phyloP scores from a whole-genome alignment of 2,329 filamentous ascomycete species.

The Cytospora schulzeri region DNA sequence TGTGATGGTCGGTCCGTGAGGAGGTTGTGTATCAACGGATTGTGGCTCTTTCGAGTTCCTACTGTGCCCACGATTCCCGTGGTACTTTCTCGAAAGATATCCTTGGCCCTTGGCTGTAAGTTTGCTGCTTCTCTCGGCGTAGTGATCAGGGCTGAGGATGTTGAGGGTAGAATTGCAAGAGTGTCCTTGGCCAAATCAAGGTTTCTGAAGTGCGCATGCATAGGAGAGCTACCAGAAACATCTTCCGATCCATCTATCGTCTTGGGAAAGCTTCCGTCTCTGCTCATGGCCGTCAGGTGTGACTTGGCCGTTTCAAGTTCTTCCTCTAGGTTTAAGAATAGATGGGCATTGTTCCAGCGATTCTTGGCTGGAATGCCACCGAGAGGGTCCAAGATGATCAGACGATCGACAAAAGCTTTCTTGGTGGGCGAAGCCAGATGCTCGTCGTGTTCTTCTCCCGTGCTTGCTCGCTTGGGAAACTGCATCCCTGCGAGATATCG shows the following conservation, averaged over 20 bases:
- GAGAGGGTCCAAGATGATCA: conserved; percentile 85
- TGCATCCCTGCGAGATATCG: conserved; percentile 73
- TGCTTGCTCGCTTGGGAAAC: conserved; percentile 41
- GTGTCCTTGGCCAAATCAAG: conserved; percentile 71
- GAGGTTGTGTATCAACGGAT: conserved; percentile 92
- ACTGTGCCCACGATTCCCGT: conserved; percentile 53
- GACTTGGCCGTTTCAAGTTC: conserved; percentile 73
- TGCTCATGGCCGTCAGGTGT: conserved; percentile 51
- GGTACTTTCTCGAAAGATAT: conserved; percentile 44
- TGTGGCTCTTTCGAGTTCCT: conserved; percentile 60
- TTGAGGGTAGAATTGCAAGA: conserved; percentile 75
- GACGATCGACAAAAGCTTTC: conserved; percentile 71
- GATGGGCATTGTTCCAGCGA: conserved; percentile 65
- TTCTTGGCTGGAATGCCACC: conserved; percentile 78
- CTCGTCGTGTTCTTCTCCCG: conserved; percentile 37
- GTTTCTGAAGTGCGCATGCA: conserved; percentile 64
- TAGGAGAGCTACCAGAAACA: conserved; percentile 28
- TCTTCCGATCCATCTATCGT: conserved; percentile 31
- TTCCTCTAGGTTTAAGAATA: conserved; percentile 93
- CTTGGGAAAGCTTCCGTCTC: conserved; percentile 8
- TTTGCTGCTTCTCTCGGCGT: conserved; percentile 81
- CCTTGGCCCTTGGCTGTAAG: conserved; percentile 36
- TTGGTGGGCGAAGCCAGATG: conserved; percentile 39
- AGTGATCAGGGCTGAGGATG: conserved; percentile 86
- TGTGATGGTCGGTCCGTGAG: conserved; percentile 92